phyloP scores from a whole-genome alignment of 1,284 basidiomycete genomes.

The Coniferiporia sulphurascens region DNA sequence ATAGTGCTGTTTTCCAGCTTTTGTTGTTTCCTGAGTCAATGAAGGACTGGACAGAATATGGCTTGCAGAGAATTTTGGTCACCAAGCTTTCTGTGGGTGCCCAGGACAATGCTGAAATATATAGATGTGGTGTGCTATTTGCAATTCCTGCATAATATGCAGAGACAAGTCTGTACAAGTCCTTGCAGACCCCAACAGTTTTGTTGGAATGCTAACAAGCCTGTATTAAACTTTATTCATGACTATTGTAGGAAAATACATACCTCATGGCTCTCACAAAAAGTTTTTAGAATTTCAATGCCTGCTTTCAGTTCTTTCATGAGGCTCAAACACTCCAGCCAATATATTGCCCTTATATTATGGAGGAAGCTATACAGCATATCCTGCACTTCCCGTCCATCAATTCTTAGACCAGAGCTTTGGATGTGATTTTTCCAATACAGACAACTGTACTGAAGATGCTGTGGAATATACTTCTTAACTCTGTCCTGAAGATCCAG shows the following conservation, averaged over 20 bases:
- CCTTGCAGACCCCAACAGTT: slow-evolving; percentile 1
- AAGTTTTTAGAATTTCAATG: not conserved
- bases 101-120: slow-evolving; percentile 24
- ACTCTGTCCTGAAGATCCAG: slow-evolving; percentile 5
- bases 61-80: not conserved
- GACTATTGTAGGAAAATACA: not conserved
- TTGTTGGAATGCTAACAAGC: not conserved
- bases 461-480: not conserved
- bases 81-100: slow-evolving; percentile 16
- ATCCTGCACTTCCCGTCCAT: not conserved
- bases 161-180: slow-evolving; percentile 20
- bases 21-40: not conserved
- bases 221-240: not conserved
- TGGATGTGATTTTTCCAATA: slow-evolving; percentile 13
- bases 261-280: not conserved
- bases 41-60: not conserved
- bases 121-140: slow-evolving; percentile 23
- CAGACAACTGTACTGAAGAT: slow-evolving; percentile 15
- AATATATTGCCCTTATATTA: not conserved
- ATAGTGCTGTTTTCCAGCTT: not conserved
- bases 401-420: not conserved
- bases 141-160: slow-evolving; percentile 19
- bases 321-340: slow-evolving; percentile 12
- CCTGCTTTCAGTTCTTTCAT: slow-evolving; percentile 6
- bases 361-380: not conserved